Evolutionary conservation across 2,329 filamentous ascomycete genomes (phyloP).

Genomic region (Alternaria postmessia): DNA sequence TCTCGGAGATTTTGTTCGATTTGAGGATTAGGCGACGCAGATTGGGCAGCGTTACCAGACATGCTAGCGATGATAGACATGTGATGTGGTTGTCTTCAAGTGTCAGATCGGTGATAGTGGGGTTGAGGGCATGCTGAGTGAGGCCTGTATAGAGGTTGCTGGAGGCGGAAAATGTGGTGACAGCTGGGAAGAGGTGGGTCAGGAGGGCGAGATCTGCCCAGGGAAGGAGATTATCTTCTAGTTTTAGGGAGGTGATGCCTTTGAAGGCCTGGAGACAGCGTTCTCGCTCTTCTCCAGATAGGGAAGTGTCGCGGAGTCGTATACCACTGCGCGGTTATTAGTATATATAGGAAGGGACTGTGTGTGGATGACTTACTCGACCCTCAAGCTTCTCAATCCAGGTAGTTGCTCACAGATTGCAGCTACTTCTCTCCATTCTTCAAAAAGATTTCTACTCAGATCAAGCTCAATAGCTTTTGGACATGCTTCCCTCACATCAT

Average conservation of each 20-base stretch:
- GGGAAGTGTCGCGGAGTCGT: constrained; percentile 61
- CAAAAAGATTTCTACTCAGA: constrained; percentile 83
- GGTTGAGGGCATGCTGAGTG: constrained; percentile 51
- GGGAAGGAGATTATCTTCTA: constrained; percentile 59
- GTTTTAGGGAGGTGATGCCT: constrained; percentile 55
- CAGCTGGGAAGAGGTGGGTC: constrained; percentile 62
- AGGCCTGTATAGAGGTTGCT: constrained; percentile 51
- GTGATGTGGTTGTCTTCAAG: constrained; percentile 77
- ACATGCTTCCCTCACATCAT: constrained; percentile 64
- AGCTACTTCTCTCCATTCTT: constrained; percentile 70
- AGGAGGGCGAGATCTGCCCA: constrained; percentile 51
- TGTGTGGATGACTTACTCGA: constrained; percentile 67
- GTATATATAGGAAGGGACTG: constrained; percentile 1
- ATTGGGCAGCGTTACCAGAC: constrained; percentile 66
- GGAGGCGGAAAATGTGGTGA: constrained; percentile 60
- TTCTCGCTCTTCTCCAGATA: constrained; percentile 33
- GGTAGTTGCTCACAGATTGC: constrained; percentile 75
- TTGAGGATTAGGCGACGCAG: constrained; percentile 69
- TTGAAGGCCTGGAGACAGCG: constrained; percentile 41
- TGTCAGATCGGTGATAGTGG: constrained; percentile 68
- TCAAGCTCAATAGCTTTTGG: constrained; percentile 76
- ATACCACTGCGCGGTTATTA: constrained; percentile 68
- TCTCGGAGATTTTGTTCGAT: constrained; percentile 71
- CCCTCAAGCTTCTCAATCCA: constrained; percentile 70
- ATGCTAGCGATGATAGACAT: constrained; percentile 64